These are phyloP conservation scores for Leccinellum rugosiceps DNA, from an alignment of 768 basidiomycete species.

Conservation along the genomic window DNA sequence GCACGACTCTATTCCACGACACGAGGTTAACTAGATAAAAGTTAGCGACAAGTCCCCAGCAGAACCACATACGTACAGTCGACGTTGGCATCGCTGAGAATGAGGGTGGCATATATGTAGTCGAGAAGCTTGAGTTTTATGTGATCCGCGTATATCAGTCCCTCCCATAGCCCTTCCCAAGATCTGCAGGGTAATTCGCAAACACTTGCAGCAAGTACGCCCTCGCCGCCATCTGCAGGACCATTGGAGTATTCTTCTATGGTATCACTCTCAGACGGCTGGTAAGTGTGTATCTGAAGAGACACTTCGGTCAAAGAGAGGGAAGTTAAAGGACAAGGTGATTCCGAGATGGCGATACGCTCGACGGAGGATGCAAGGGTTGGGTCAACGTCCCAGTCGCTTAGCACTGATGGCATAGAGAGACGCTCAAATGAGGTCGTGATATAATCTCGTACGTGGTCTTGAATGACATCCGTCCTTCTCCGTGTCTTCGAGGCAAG, in stretches of 20 bases:
- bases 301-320: conserved; percentile 54
- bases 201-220: conserved; percentile 84
- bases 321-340: conserved; percentile 54
- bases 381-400: conserved; percentile 77
- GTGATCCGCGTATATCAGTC: conserved; percentile 77
- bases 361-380: conserved; percentile 75
- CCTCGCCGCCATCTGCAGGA: conserved; percentile 54
- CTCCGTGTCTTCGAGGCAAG: conserved; percentile 64
- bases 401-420: conserved; percentile 63
- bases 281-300: conserved; percentile 87
- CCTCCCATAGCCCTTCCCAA: conserved; percentile 93
- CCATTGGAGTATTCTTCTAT: conserved; percentile 72
- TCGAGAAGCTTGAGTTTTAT: conserved; percentile 88
- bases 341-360: conserved; percentile 69
- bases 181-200: conserved; percentile 80
- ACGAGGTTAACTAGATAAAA: conserved; percentile 73
- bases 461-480: conserved; percentile 73
- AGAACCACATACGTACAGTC: conserved; percentile 56
- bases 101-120: conserved; percentile 90
- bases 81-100: conserved; percentile 87
- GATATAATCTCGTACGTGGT: conserved; percentile 56
- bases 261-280: conserved; percentile 63
- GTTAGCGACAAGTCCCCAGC: conserved; percentile 3
- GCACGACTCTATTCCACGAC: conserved; percentile 92
- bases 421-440: conserved; percentile 60